These are phyloP conservation scores for Nitzschia sp. DNA, from an alignment of 108 stramenopile genomes.

Conservation along the genomic window DNA sequence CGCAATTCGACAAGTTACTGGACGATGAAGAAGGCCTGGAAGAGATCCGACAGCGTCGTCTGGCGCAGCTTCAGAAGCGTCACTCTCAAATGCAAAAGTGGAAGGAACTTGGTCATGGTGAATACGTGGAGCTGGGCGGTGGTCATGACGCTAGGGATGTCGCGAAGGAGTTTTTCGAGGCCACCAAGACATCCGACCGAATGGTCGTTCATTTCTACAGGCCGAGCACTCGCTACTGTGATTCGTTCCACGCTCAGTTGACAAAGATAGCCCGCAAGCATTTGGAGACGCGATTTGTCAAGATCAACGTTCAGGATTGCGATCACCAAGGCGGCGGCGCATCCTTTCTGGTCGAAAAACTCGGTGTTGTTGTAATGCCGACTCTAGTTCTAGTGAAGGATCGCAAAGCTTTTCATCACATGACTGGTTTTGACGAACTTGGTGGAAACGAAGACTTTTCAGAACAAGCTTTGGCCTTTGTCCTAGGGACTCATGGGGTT, in stretches of 20 bases:
- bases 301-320: slow-evolving; percentile 95
- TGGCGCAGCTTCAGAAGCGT: slow-evolving; percentile 75
- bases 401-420: slow-evolving; percentile 91
- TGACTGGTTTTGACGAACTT: slow-evolving; percentile 96
- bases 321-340: slow-evolving; percentile 74
- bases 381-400: slow-evolving; percentile 93
- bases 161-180: slow-evolving; percentile 91
- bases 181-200: slow-evolving; percentile 75
- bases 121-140: slow-evolving; percentile 76
- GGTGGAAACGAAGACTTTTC: slow-evolving; percentile 93
- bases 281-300: slow-evolving; percentile 94
- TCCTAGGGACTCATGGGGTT: slow-evolving; percentile 63
- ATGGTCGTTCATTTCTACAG: slow-evolving; percentile 98
- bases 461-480: slow-evolving; percentile 79
- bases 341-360: slow-evolving; percentile 90
- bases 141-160: slow-evolving; percentile 59
- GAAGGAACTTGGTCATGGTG: slow-evolving; percentile 85
- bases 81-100: slow-evolving; percentile 65
- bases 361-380: slow-evolving; percentile 95
- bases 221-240: slow-evolving; percentile 86
- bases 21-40: slow-evolving; percentile 93
- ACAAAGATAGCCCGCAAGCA: slow-evolving; percentile 82
- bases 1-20: slow-evolving; percentile 76
- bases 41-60: slow-evolving; percentile 73
- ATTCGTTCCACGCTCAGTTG: slow-evolving; percentile 92